Base-by-base conservation (phyloP, 2,329 filamentous ascomycete genomes). In the Chalaropsis ovoidea region DNA sequence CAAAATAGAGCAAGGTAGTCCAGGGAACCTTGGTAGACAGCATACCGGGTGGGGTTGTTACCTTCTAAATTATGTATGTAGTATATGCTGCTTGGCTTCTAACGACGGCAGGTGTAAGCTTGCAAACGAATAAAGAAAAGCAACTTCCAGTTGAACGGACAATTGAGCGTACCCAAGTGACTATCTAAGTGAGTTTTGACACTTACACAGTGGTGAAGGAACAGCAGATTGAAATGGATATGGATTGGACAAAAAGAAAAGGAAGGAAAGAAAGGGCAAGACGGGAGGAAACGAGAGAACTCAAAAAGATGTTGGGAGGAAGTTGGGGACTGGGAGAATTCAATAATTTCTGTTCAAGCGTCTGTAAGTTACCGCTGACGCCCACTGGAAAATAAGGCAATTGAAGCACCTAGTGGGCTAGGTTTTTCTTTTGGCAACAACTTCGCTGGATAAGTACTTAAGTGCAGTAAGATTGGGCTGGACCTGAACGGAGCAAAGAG, bases 221-320 rank as follows among this genome's bases (percentile, higher is more conserved):
- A 22, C 61, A 62, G 61, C 5, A 31, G 41, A 31, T 24, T 49
- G 24, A 47, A 49, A 49, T 41, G 31, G 52, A 62, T 47, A 39
- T 31, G 31, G 35, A 39, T 22, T 45, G 63, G 60, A 35, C 35
- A 49, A 17, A 45, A n/a, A 31, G 24, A 47, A 45, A 4, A 52
- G 47, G 8, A 27, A 19, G 31, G n/a, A 24, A 52, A 27, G 47
- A 27, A 24, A 24, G 47, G 47, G 24, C 22, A 27, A 52, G 24
- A 52, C 15, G 22, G 22, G 35, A 47, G 49, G 61, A 52, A 47
- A 42, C 27, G 43, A 41, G 58, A 61, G 54, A 39, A 65, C 10
- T 11, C 31, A 61, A 65, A 65, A 61, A 39, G 64, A 65, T 65
- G 64, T 61, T 52, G 52, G 54, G 45, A 65, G 56, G 64, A 39